A percentile compares a stretch with the other conserved stretches of the same genome.
phyloP scores from a whole-genome alignment of 2,329 filamentous ascomycete genomes.

The Coniochaeta hoffmannii region DNA sequence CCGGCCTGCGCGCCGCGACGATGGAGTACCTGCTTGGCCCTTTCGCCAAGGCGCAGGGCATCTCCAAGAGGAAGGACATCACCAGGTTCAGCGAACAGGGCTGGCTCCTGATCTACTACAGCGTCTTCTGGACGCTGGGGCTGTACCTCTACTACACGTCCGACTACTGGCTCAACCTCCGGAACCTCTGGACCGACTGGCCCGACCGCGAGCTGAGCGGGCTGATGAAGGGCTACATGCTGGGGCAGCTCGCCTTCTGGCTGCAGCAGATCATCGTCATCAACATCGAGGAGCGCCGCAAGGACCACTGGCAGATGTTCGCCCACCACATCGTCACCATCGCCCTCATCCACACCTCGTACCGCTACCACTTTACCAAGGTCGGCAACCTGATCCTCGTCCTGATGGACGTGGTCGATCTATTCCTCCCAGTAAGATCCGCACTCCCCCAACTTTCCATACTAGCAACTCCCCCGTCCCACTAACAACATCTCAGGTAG shows the following conservation, averaged over 20 bases:
- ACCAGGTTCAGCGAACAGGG: slow-evolving; percentile 90
- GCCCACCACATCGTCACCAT: slow-evolving; percentile 89
- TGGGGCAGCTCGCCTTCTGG: slow-evolving; percentile 89
- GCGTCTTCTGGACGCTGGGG: slow-evolving; percentile 73
- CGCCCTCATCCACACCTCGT: slow-evolving; percentile 70
- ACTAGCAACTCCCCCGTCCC: neutral
- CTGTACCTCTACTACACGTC: slow-evolving; percentile 77
- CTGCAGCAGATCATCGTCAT: slow-evolving; percentile 90
- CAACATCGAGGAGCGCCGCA: slow-evolving; percentile 87
- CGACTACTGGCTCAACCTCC: slow-evolving; percentile 68
- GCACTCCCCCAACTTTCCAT: neutral
- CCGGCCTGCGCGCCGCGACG: slow-evolving; percentile 70
- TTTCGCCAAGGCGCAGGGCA: slow-evolving; percentile 62
- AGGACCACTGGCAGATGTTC: slow-evolving; percentile 96
- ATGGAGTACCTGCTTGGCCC: slow-evolving; percentile 88
- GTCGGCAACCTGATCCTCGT: slow-evolving; percentile 85
- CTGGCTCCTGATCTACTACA: slow-evolving; percentile 83
- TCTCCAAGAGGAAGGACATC: slow-evolving; percentile 67
- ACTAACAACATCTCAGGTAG: slow-evolving; percentile 46
- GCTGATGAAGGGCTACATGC: slow-evolving; percentile 79
- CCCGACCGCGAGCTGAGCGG: slow-evolving; percentile 68
- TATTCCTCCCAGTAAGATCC: slow-evolving; percentile 69
- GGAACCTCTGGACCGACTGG: slow-evolving; percentile 77
- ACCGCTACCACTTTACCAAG: slow-evolving; percentile 78
- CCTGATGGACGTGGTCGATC: slow-evolving; percentile 89